Percentiles rank a stretch among this genome's conserved stretches.
phyloP scores from a whole-genome alignment of 352 stramenopile genomes.

The Phytopythium chamaehyphon region DNA sequence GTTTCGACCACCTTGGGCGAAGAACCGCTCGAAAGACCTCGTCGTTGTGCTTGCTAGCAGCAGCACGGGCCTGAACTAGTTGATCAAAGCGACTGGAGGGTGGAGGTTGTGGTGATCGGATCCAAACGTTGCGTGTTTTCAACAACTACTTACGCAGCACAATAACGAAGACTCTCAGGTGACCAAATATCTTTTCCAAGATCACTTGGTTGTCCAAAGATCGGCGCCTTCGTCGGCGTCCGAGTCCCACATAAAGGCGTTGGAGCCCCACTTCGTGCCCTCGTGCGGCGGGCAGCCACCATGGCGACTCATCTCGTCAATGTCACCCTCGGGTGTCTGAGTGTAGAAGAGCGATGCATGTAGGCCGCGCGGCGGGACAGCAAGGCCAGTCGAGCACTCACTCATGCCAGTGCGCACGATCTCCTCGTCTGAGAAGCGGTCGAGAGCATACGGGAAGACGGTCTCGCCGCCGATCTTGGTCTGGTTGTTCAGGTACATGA shows the following conservation, averaged over 20 bases:
- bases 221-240: constrained; percentile 76
- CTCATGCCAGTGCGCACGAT: constrained; percentile 77
- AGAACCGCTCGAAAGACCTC: constrained; percentile 54
- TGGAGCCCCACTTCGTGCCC: constrained; percentile 82
- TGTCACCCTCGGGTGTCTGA: constrained; percentile 70
- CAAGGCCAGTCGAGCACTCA: constrained; percentile 74
- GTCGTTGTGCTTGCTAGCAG: constrained; percentile 33
- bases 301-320: constrained; percentile 76
- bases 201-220: constrained; percentile 76
- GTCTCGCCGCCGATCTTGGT: constrained; percentile 94
- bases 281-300: constrained; percentile 81
- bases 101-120: background rate
- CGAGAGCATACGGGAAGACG: constrained; percentile 92
- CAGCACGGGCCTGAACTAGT: background rate
- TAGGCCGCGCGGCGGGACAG: constrained; percentile 61
- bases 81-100: background rate
- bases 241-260: constrained; percentile 87
- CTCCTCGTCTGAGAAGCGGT: constrained; percentile 59
- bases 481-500: constrained; percentile 97
- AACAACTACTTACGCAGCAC: too few species aligned
- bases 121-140: background rate
- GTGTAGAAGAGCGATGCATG: constrained; percentile 85
- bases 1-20: constrained; percentile 53
- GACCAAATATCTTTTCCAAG: background rate
- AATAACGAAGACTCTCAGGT: background rate